These are phyloP conservation scores for Spergularia bocconei DNA, from an alignment of 148 eudicot species.

Conservation along the genomic window DNA sequence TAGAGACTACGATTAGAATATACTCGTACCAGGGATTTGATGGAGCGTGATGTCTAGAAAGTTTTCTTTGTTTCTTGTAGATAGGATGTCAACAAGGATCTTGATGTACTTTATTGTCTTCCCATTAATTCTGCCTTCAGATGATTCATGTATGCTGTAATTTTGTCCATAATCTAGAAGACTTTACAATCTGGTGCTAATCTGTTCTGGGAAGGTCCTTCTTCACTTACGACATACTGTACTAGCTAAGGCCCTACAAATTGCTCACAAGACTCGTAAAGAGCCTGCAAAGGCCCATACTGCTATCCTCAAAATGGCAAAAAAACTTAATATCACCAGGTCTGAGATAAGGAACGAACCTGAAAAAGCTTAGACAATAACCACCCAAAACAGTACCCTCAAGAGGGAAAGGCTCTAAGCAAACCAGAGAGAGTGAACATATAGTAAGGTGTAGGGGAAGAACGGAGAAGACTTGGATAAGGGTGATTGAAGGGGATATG, in stretches of 20 bases:
- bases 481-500: too few species aligned
- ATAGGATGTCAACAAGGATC: background rate
- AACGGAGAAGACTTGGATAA: too few species aligned
- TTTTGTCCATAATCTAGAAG: background rate
- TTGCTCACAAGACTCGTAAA: too few species aligned
- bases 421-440: too few species aligned
- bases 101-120: slow-evolving; percentile 5
- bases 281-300: background rate
- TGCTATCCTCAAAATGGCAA: background rate
- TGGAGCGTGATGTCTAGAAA: slow-evolving; percentile 12
- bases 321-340: background rate
- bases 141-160: background rate
- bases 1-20: background rate
- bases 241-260: too few species aligned
- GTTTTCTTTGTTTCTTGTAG: slow-evolving; percentile 5
- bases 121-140: background rate
- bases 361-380: background rate
- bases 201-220: too few species aligned
- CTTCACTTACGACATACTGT: too few species aligned
- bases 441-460: too few species aligned
- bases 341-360: background rate
- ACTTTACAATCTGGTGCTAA: too few species aligned
- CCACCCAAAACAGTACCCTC: background rate
- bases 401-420: too few species aligned
- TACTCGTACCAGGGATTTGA: background rate